Conservation (phyloP, 176 grass and related monocot genomes). For the Tillandsia leiboldiana region DNA sequence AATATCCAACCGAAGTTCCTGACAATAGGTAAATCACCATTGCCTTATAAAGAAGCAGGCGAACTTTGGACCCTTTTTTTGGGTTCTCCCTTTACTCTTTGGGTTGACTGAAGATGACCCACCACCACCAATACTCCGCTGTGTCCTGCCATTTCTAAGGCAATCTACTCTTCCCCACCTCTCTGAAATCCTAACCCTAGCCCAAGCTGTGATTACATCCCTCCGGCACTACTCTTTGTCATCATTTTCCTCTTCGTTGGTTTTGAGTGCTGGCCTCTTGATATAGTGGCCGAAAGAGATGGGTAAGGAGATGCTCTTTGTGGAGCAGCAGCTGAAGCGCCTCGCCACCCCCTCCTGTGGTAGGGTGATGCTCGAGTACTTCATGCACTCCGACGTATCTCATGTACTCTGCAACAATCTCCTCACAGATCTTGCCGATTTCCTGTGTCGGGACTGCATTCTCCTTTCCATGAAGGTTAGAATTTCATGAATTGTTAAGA, state of each 20-base stretch:
- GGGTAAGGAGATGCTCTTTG: conserved; percentile 87
- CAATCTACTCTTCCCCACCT: not conserved
- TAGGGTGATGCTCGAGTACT: conserved; percentile 44
- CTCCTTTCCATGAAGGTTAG: conserved; percentile 77
- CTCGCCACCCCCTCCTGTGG: conserved; percentile 33
- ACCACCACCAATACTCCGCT: not conserved
- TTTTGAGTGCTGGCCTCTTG: conserved; percentile 54
- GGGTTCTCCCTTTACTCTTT: no score
- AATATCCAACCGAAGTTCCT: no score
- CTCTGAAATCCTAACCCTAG: not conserved
- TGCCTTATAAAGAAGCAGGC: no score
- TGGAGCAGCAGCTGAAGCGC: conserved; percentile 71
- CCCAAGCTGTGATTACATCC: not conserved
- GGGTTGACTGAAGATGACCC: no score
- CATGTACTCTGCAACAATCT: conserved; percentile 79
- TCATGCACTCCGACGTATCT: conserved; percentile 65
- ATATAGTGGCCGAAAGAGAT: conserved; percentile 91
- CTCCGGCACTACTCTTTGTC: not conserved
- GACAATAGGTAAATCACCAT: no score
- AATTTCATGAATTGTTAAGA: not conserved
- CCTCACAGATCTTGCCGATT: conserved; percentile 63
- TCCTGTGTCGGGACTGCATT: conserved; percentile 70
- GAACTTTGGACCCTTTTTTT: no score
- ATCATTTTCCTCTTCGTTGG: conserved; percentile 10
- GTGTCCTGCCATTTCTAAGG: not conserved